Evolutionary conservation across 176 grass and related monocot genomes (phyloP).

Genomic region (Aegilops bicornis): DNA sequence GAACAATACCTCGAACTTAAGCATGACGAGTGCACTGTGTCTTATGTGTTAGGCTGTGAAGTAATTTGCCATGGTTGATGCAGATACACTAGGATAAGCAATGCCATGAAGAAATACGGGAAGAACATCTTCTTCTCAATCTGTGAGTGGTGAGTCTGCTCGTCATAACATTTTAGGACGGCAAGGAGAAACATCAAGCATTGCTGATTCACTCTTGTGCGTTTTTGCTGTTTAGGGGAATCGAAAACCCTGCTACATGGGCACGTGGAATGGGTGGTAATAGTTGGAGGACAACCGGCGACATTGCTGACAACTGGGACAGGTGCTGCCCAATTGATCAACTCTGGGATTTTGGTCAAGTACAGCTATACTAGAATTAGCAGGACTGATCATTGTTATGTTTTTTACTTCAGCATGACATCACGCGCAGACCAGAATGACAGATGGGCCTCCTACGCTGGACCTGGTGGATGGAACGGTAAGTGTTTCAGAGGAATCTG

Average conservation of each 20-base stretch:
- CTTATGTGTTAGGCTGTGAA: background rate
- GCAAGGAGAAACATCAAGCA: background rate
- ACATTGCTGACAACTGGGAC: slow-evolving; percentile 82
- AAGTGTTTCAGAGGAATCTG: slow-evolving; percentile 22
- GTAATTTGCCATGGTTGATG: slow-evolving; percentile 2
- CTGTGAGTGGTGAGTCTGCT: slow-evolving; percentile 74
- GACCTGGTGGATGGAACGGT: slow-evolving; percentile 94
- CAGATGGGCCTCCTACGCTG: slow-evolving; percentile 82
- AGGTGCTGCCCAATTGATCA: slow-evolving; percentile 46
- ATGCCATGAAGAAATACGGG: slow-evolving; percentile 67
- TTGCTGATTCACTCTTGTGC: background rate
- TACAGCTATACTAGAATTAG: slow-evolving; percentile 12
- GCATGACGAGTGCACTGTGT: background rate
- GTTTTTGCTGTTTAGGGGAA: slow-evolving; percentile 46
- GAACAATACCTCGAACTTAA: background rate
- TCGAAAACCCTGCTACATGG: slow-evolving; percentile 83
- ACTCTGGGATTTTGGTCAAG: background rate
- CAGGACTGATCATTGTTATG: slow-evolving; percentile 1
- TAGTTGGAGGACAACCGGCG: slow-evolving; percentile 90
- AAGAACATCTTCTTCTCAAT: slow-evolving; percentile 89
- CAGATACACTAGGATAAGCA: slow-evolving; percentile 87
- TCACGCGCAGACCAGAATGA: slow-evolving; percentile 91
- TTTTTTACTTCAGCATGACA: slow-evolving; percentile 64
- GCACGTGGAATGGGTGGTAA: slow-evolving; percentile 58
- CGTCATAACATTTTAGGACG: background rate